Evolutionary conservation across 1,284 basidiomycete genomes (phyloP).

Genomic region (Sporisorium exsertum): DNA sequence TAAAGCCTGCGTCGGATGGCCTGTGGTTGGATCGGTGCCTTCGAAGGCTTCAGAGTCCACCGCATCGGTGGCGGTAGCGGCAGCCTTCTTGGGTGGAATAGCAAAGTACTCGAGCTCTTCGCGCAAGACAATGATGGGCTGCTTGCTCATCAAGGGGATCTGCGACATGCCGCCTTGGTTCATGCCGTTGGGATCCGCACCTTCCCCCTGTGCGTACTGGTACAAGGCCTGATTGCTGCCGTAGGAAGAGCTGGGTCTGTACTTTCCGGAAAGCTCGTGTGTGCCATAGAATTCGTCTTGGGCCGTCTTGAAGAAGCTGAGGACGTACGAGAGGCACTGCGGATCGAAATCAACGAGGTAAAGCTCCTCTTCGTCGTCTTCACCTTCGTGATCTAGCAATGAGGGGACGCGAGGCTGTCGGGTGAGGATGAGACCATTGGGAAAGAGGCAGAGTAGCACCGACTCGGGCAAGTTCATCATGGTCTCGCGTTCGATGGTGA

Average conservation of each 20-base stretch:
- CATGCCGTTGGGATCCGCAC: constrained; percentile 70
- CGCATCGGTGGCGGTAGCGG: neutral
- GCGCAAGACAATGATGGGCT: constrained; percentile 96
- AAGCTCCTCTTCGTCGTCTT: constrained; percentile 86
- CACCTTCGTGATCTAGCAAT: constrained; percentile 68
- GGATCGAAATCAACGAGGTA: constrained; percentile 98
- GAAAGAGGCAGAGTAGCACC: constrained; percentile 94
- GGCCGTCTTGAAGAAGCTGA: constrained; percentile 88
- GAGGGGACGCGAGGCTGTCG: constrained; percentile 78
- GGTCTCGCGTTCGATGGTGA: constrained; percentile 95
- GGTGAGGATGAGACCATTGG: constrained; percentile 93
- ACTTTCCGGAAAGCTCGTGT: constrained; percentile 80
- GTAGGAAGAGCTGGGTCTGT: constrained; percentile 72
- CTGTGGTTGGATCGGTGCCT: constrained; percentile 72
- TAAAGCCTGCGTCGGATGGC: constrained; percentile 81
- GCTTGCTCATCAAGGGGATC: constrained; percentile 86
- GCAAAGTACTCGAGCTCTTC: constrained; percentile 99
- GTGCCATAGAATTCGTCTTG: constrained; percentile 94
- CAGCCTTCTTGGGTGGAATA: constrained; percentile 75
- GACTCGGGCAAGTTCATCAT: constrained; percentile 99
- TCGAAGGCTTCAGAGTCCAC: constrained; percentile 36
- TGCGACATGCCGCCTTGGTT: constrained; percentile 62
- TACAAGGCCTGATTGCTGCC: constrained; percentile 38
- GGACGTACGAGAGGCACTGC: constrained; percentile 91
- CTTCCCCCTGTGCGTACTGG: constrained; percentile 40